Base-by-base conservation (phyloP, 495 filamentous ascomycete species). In the Baudoinia panamericana region DNA sequence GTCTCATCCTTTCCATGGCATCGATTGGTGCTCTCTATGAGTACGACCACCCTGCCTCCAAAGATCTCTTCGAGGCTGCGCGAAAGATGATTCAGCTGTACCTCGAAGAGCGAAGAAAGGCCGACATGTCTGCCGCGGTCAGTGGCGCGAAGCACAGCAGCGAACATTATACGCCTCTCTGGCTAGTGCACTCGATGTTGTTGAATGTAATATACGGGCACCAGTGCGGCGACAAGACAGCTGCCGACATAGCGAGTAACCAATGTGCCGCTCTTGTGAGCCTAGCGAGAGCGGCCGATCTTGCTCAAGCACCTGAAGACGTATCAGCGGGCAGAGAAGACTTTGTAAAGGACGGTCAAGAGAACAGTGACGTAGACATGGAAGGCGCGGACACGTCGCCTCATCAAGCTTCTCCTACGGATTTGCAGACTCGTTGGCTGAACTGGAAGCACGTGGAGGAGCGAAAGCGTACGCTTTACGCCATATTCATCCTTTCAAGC, bases 131-230 rank as follows among this genome's bases (percentile, higher is more conserved):
- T 39, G 80, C 82, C 39, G 80, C 81, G 26, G 68, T 83, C 45
- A 78, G 75, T 48, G 76, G 80, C 19, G 48, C 59, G 3, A 71
- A 71, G 50, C 81, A 88, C 42, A 72, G 71, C 49, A 69, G 77
- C 1, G 67, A 78, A 30, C 80, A 90, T 49, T 74, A 76, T 26
- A 94, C 85, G 10, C 90, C 90, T 2, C 68, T 95, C 35, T 95
- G 90, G 90, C 70, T 97, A 20, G 84, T 97, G n/a, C 90, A 97
- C 55, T 87, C 90, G 1, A 95, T 97, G 90, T 70, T 97, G 21
- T 69, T 97, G 28, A 95, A 93, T 60, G 82, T 96, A 24, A 80
- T 96, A 9, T 97, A 93, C 51, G 92, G 92, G 8, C 84, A 96
- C 51, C 86, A 93, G 48, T 94, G 84, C 56, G 92, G 83, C 19